Conservation (phyloP, 768 basidiomycete genomes). For the Obba rivulosa region DNA sequence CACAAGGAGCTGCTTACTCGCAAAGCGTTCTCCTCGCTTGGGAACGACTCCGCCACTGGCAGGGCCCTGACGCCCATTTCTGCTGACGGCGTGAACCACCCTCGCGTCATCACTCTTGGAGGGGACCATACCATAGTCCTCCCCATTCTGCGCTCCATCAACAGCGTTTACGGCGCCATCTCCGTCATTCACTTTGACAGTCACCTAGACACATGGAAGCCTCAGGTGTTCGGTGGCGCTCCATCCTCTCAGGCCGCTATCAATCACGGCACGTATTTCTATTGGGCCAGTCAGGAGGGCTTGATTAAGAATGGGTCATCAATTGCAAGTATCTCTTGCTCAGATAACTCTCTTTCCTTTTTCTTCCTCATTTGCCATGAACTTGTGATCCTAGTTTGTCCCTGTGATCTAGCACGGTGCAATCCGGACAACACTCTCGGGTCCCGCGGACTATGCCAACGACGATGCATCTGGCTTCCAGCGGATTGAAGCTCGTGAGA, state of each 20-base stretch:
- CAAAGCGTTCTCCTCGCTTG: conserved; percentile 53
- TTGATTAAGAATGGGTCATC: conserved; percentile 72
- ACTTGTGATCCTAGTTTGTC: conserved; percentile 73
- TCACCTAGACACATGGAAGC: conserved; percentile 79
- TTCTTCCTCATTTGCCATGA: conserved; percentile 22
- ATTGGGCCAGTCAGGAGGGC: conserved; percentile 81
- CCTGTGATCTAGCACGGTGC: conserved; percentile 67
- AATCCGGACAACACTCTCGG: conserved; percentile 78
- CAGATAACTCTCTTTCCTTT: conserved; percentile 18
- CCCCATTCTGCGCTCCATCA: conserved; percentile 60
- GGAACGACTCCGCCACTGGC: conserved; percentile 58
- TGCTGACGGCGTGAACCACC: conserved; percentile 68
- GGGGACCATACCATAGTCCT: conserved; percentile 85
- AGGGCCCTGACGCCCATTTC: conserved; percentile 52
- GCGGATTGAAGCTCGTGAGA: conserved; percentile 78
- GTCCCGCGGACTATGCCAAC: conserved; percentile 70
- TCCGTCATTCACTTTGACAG: conserved; percentile 87
- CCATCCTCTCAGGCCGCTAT: conserved; percentile 69
- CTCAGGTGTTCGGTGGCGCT: conserved; percentile 68
- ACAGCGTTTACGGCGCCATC: conserved; percentile 74
- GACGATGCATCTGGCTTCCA: conserved; percentile 79
- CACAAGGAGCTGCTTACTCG: conserved; percentile 69
- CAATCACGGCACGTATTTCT: conserved; percentile 89
- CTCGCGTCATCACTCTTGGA: conserved; percentile 76
- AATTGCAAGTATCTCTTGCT: conserved; percentile 66